Percentiles rank a stretch among this genome's conserved stretches.
Conservation (phyloP, 306 rosid genomes). For the Begonia peltatifolia region DNA sequence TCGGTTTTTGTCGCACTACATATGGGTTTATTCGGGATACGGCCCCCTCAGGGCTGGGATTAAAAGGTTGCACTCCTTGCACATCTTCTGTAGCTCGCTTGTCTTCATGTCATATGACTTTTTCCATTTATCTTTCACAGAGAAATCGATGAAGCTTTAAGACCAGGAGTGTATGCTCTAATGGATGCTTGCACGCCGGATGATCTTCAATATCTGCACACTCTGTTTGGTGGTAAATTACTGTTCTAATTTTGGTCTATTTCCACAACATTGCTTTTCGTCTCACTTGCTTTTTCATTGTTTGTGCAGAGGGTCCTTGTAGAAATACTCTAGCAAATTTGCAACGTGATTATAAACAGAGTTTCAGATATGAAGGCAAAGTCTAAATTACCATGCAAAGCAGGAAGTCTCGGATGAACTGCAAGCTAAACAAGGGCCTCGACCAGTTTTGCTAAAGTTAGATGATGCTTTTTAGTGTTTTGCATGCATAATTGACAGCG, state of each 20-base stretch:
- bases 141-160: conserved; percentile 76
- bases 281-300: not conserved
- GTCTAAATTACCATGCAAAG: conserved; percentile 18
- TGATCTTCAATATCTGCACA: conserved; percentile 91
- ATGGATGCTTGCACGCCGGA: conserved; percentile 60
- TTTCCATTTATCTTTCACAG: conserved; percentile 36
- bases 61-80: conserved; percentile 31
- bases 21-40: conserved; percentile 62
- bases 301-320: conserved; percentile 91
- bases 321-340: conserved; percentile 61
- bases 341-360: conserved; percentile 56
- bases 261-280: not conserved
- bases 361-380: conserved; percentile 72
- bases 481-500: too few relatives aligned
- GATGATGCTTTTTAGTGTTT: too few relatives aligned
- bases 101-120: not conserved
- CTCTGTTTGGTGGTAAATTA: conserved; percentile 69
- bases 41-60: conserved; percentile 69
- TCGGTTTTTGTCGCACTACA: conserved; percentile 56
- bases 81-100: not conserved
- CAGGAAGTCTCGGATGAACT: too few relatives aligned
- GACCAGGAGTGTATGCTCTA: conserved; percentile 75
- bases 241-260: not conserved
- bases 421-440: too few relatives aligned
- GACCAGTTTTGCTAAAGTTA: too few relatives aligned